Conservation (phyloP, 331 rosid species). For the Pyrus hybrid region DNA sequence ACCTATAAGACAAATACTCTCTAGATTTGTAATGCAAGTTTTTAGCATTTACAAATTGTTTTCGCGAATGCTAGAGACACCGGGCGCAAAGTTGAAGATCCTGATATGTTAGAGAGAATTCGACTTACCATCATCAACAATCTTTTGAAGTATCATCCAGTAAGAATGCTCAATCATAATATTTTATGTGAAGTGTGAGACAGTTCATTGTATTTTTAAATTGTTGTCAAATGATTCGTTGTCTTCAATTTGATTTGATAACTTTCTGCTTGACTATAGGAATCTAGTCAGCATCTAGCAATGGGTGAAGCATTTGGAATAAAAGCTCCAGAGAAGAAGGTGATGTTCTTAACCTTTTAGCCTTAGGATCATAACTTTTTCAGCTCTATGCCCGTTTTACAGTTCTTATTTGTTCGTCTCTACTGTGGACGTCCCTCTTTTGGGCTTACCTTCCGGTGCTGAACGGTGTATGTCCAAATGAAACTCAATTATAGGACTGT, state of each 20-base stretch:
- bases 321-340: constrained; percentile 86
- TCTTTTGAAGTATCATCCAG: constrained; percentile 92
- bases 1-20: background rate
- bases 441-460: background rate
- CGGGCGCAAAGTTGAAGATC: constrained; percentile 98
- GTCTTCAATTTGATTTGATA: background rate
- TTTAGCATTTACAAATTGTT: constrained; percentile 17
- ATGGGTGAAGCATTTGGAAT: constrained; percentile 99
- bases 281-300: constrained; percentile 78
- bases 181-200: background rate
- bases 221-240: background rate
- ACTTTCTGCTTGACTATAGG: constrained; percentile 39
- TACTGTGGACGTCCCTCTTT: background rate
- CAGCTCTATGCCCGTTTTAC: background rate
- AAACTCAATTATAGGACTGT: background rate
- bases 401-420: background rate
- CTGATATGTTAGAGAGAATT: constrained; percentile 87
- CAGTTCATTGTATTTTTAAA: background rate
- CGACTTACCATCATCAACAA: constrained; percentile 91
- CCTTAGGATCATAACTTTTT: background rate
- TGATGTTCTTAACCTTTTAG: constrained; percentile 18
- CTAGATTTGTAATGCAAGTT: background rate
- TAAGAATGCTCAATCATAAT: constrained; percentile 29
- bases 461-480: background rate
- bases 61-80: constrained; percentile 51